Percentiles rank a stretch among this genome's conserved stretches.
These are phyloP conservation scores for Colletotrichum brevisporum DNA, from an alignment of 2,329 filamentous ascomycete species.

Conservation along the genomic window DNA sequence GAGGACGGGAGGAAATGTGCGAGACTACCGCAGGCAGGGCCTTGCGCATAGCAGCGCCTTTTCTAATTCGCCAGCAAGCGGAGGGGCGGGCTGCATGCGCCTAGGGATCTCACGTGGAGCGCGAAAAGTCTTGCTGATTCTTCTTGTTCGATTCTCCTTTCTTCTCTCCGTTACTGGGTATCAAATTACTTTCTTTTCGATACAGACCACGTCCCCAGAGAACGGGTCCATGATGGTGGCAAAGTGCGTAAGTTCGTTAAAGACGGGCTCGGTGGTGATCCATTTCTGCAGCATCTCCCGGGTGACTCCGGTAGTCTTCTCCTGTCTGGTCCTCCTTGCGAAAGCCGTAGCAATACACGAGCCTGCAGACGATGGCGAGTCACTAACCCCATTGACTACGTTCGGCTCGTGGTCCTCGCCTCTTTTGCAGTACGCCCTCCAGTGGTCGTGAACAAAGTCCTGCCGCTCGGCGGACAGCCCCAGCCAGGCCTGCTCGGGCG, in stretches of 20 bases:
- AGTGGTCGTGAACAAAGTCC: slow-evolving; percentile 49
- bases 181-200: neutral
- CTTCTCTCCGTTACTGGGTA: neutral
- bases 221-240: slow-evolving; percentile 69
- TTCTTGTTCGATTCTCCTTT: neutral
- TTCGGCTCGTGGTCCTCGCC: slow-evolving; percentile 23
- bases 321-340: rapidly evolving
- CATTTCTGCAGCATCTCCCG: slow-evolving; percentile 57
- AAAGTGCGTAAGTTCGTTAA: slow-evolving; percentile 73
- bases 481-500: slow-evolving; percentile 7
- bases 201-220: slow-evolving; percentile 2
- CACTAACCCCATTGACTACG: slow-evolving; percentile 41
- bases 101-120: too few relatives aligned
- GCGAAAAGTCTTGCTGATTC: neutral
- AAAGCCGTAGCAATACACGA: neutral
- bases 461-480: slow-evolving; percentile 40
- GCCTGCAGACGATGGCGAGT: neutral
- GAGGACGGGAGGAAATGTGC: too few relatives aligned
- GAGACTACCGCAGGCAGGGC: too few relatives aligned
- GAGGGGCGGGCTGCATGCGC: too few relatives aligned
- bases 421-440: slow-evolving; percentile 39
- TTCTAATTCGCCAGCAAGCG: too few relatives aligned
- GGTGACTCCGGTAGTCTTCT: slow-evolving; percentile 40
- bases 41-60: too few relatives aligned
- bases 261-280: slow-evolving; percentile 66